Conservation (phyloP, 768 basidiomycete species). For the Podaxis sp. region DNA sequence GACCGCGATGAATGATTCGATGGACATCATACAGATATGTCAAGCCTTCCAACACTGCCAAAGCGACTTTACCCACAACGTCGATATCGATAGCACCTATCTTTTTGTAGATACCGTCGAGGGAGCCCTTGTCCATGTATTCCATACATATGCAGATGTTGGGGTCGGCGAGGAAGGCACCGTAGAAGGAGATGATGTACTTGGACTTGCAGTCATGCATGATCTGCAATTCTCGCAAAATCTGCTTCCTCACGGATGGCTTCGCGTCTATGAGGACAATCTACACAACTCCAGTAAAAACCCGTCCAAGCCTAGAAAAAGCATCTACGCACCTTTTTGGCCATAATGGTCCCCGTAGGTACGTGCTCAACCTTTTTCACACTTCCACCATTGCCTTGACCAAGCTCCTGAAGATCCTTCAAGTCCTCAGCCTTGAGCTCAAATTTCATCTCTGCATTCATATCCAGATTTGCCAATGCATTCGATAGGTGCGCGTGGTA, state of each 20-base stretch:
- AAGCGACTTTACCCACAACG: constrained; percentile 90
- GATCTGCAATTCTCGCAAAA: constrained; percentile 95
- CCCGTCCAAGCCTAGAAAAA: neutral
- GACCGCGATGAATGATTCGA: constrained; percentile 97
- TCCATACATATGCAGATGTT: constrained; percentile 99
- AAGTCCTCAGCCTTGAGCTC: constrained; percentile 89
- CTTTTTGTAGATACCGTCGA: constrained; percentile 95
- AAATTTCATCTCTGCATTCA: constrained; percentile 82
- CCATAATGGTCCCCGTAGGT: constrained; percentile 92
- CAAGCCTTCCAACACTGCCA: constrained; percentile 91
- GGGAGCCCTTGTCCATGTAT: constrained; percentile 88
- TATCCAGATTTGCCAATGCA: constrained; percentile 82
- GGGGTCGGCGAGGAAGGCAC: constrained; percentile 94
- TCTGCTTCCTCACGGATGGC: constrained; percentile 95
- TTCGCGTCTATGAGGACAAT: constrained; percentile 97
- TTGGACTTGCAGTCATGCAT: constrained; percentile 96
- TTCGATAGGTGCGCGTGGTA: constrained; percentile 80
- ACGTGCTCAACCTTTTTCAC: constrained; percentile 95
- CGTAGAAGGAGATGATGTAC: constrained; percentile 96
- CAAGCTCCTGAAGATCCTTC: constrained; percentile 86
- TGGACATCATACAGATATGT: constrained; percentile 98
- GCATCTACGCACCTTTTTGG: constrained; percentile 80
- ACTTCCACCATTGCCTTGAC: constrained; percentile 95
- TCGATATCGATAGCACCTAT: constrained; percentile 93
- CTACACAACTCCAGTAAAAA: constrained; percentile 35